phyloP scores from a whole-genome alignment of 1,284 basidiomycete genomes.

The Coniferiporia weirii region DNA sequence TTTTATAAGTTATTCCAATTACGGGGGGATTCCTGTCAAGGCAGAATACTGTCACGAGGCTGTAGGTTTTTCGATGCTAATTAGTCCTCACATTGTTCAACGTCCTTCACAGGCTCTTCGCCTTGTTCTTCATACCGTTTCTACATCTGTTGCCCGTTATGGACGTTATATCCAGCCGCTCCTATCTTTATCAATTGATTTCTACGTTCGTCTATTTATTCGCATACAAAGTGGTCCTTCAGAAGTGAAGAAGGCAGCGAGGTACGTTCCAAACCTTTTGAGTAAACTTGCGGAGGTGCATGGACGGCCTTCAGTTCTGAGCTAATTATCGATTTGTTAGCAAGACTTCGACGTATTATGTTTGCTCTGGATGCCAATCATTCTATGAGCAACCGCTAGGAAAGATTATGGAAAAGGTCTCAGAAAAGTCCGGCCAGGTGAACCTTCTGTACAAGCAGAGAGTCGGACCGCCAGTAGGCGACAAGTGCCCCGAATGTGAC shows the following conservation, averaged over 20 bases:
- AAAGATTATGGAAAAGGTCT: conserved; percentile 52
- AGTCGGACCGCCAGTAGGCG: conserved; percentile 61
- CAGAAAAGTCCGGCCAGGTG: conserved; percentile 46
- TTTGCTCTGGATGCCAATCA: conserved; percentile 79
- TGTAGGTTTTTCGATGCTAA: conserved; percentile 38
- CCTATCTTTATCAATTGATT: conserved; percentile 94
- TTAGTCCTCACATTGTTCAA: neutral
- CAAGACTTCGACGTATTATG: conserved; percentile 77
- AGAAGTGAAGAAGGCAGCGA: conserved; percentile 83
- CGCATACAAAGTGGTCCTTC: conserved; percentile 70
- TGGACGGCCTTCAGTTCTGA: neutral
- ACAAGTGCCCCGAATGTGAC: conserved; percentile 80
- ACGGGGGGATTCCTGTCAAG: conserved; percentile 90
- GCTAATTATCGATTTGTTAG: conserved; percentile 35
- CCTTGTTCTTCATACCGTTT: conserved; percentile 81
- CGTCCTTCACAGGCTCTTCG: conserved; percentile 64
- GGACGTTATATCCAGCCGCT: conserved; percentile 89
- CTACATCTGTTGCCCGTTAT: conserved; percentile 86
- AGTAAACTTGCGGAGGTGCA: neutral
- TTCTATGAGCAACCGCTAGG: conserved; percentile 80
- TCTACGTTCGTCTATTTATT: conserved; percentile 93
- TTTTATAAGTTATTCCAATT: conserved; percentile 77
- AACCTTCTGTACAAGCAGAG: conserved; percentile 70
- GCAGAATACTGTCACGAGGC: conserved; percentile 94
- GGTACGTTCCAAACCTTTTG: conserved; percentile 41